phyloP scores from a whole-genome alignment of 31 red algal species.

The Porphyra umbilicalis region DNA sequence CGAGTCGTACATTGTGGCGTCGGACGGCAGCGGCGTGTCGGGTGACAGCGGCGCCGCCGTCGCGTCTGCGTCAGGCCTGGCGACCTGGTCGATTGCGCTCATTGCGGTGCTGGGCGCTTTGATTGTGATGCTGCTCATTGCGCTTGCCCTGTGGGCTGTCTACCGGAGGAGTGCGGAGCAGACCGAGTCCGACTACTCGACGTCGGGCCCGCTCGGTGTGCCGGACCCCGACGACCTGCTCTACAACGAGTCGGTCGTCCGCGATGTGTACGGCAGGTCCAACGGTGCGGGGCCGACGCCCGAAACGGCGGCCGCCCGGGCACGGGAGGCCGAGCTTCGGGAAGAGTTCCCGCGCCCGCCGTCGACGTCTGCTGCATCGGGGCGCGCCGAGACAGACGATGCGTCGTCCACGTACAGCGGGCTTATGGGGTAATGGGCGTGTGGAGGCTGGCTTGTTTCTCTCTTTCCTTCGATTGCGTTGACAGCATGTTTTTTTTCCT shows the following conservation, averaged over 20 bases:
- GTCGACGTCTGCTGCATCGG: slow-evolving; percentile 47
- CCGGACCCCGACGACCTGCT: slow-evolving; percentile 52
- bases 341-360: slow-evolving; percentile 63
- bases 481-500: background rate
- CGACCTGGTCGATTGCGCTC: slow-evolving; percentile 52
- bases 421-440: background rate
- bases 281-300: slow-evolving; percentile 47
- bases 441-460: background rate
- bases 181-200: slow-evolving; percentile 55
- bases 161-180: slow-evolving; percentile 31
- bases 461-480: background rate
- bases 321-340: slow-evolving; percentile 45
- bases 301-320: slow-evolving; percentile 47
- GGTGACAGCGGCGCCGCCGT: background rate
- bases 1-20: slow-evolving; percentile 3
- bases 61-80: slow-evolving; percentile 6
- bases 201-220: slow-evolving; percentile 54
- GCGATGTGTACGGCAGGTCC: slow-evolving; percentile 61
- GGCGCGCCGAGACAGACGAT: slow-evolving; percentile 39
- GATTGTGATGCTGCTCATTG: slow-evolving; percentile 37
- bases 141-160: slow-evolving; percentile 34
- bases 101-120: slow-evolving; percentile 37
- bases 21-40: slow-evolving; percentile 18
- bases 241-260: slow-evolving; percentile 69
- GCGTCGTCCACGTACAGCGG: slow-evolving; percentile 48